Conservation (phyloP, 148 eudicot species). For the Arctostaphylos glauca region DNA sequence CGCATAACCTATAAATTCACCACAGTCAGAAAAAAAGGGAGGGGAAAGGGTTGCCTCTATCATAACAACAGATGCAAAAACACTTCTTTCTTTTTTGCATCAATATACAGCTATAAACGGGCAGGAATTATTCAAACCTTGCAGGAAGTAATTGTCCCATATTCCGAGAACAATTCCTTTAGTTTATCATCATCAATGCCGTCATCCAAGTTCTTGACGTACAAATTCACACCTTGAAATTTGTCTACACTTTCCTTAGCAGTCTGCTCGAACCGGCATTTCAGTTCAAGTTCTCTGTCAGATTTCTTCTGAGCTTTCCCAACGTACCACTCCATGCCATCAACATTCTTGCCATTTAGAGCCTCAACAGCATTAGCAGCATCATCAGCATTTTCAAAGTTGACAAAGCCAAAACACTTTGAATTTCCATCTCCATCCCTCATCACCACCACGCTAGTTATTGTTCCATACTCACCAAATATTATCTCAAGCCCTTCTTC, state of each 20-base stretch:
- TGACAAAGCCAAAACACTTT: constrained; percentile 65
- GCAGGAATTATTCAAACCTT: constrained; percentile 42
- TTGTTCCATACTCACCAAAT: constrained; percentile 53
- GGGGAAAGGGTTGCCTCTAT: neutral
- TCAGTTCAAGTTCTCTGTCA: constrained; percentile 58
- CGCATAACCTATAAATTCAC: constrained; percentile 62
- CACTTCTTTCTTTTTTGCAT: neutral
- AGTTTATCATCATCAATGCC: constrained; percentile 77
- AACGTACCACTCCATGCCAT: constrained; percentile 63
- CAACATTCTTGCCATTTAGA: constrained; percentile 53
- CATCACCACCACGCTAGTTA: constrained; percentile 65
- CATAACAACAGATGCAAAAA: neutral
- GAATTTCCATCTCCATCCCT: constrained; percentile 69
- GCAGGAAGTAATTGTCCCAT: constrained; percentile 71
- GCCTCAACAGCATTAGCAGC: constrained; percentile 74
- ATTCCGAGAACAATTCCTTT: constrained; percentile 67
- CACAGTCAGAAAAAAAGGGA: neutral
- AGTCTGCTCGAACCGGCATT: constrained; percentile 53
- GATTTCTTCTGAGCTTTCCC: constrained; percentile 71
- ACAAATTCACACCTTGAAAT: constrained; percentile 59
- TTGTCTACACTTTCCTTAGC: constrained; percentile 58
- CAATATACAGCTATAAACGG: neutral
- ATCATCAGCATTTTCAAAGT: constrained; percentile 62
- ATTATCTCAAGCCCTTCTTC: constrained; percentile 48
- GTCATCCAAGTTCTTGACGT: constrained; percentile 68